A percentile compares a stretch with the other conserved stretches of the same genome.
Evolutionary conservation across 768 basidiomycete genomes (phyloP).

Genomic region (Psilocybe cubensis): DNA sequence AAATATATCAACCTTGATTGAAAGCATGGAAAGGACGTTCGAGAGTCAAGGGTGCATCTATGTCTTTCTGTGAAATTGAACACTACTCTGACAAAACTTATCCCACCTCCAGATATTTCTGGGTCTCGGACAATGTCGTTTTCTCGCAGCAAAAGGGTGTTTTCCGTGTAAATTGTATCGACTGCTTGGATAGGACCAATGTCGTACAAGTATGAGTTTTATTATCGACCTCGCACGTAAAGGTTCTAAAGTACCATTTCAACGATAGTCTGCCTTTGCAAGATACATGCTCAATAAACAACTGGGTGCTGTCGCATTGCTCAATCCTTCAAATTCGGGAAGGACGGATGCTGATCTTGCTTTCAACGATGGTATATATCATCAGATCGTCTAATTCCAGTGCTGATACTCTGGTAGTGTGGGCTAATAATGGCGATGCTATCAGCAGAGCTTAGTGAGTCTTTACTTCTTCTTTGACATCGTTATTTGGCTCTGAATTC

Average conservation of each 20-base stretch:
- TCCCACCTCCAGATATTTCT: slow-evolving; percentile 64
- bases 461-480: not conserved
- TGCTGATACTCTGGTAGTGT: slow-evolving; percentile 52
- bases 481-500: not conserved
- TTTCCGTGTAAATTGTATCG: slow-evolving; percentile 93
- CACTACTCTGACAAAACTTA: not conserved
- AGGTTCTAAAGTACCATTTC: slow-evolving; percentile 1
- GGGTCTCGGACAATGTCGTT: slow-evolving; percentile 71
- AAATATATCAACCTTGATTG: slow-evolving; percentile 81
- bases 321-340: slow-evolving; percentile 53
- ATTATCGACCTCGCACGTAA: not conserved
- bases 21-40: slow-evolving; percentile 72
- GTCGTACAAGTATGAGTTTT: slow-evolving; percentile 74
- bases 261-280: slow-evolving; percentile 82
- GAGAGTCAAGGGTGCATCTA: slow-evolving; percentile 73
- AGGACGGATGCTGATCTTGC: slow-evolving; percentile 68
- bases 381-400: not conserved
- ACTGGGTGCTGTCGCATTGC: slow-evolving; percentile 71
- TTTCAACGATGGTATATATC: slow-evolving; percentile 73
- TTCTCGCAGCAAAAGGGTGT: slow-evolving; percentile 85
- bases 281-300: slow-evolving; percentile 79
- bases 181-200: slow-evolving; percentile 94
- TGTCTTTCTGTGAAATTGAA: not conserved
- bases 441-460: slow-evolving; percentile 87
- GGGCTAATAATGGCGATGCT: slow-evolving; percentile 99